Base-by-base conservation (phyloP, 805 yeast species). In the Saturnispora dispora region DNA sequence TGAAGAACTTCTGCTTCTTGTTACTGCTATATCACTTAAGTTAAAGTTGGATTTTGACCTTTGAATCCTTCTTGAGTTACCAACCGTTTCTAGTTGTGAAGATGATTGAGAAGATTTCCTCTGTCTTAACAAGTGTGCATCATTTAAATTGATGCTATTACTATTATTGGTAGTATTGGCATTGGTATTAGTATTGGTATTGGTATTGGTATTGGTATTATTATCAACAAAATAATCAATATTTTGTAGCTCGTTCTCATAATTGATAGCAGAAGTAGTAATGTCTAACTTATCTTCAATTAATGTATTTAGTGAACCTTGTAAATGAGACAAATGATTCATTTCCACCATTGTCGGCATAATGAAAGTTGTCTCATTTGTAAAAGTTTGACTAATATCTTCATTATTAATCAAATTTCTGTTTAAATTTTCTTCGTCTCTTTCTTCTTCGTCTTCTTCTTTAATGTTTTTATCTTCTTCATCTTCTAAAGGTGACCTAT, bases 31-130 rank as follows among this genome's bases (percentile, higher is more conserved):
- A 28, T 77, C 71, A n/a, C 81, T 75, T 48, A 81, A 65, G 59
- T 79, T 79, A 33, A 76, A 69, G 8, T 79, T 71, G 3, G 82
- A 77, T 52, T 74, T 73, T 9, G 83, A 77, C 53, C 73, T 65
- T 51, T 64, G 69, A 15, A 65, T 51, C 35, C 58, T 57, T 3
- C 45, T 41, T 48, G 48, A 36, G 39, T 50, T 46, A 45, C 45
- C 52, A 49, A 52, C 13, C 8, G 49, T 28, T 20, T 47, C 45
- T 17, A 53, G 37, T 48, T 48, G 52, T 46, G 52, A 48, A 37
- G 47, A 51, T 18, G 23, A 15, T 22, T 40, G 27, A 9, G 41
- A 33, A 18, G 48, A 22, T 23, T 40, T 22, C 30, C 22, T 22
- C 22, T 40, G 44, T 23, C 44, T 40, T 23, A 40, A 40, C 22